Conservation (phyloP, 2,329 filamentous ascomycete species). For the Diaporthe sp. region DNA sequence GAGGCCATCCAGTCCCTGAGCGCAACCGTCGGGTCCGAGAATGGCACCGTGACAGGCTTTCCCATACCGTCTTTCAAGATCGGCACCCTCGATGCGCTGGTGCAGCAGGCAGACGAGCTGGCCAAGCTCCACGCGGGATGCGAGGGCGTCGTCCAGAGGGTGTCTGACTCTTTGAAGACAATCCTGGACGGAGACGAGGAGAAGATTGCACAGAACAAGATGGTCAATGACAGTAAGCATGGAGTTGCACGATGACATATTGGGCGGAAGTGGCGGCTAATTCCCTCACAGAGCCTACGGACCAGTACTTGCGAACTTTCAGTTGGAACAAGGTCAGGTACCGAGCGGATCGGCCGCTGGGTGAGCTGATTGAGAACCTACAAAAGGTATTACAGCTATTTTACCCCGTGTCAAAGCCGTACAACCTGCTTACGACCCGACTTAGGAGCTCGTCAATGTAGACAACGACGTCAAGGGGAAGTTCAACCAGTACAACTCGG, state of each 20-base stretch:
- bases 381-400: constrained; percentile 76
- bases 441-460: constrained; percentile 86
- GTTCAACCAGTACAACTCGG: constrained; percentile 92
- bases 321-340: constrained; percentile 99
- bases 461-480: constrained; percentile 97
- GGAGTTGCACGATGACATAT: background rate
- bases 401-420: background rate
- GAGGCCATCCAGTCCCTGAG: constrained; percentile 85
- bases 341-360: constrained; percentile 89
- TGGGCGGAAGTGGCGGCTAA: constrained; percentile 30
- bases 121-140: constrained; percentile 87
- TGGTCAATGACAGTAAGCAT: constrained; percentile 89
- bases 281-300: constrained; percentile 82
- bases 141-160: constrained; percentile 87
- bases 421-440: constrained; percentile 13
- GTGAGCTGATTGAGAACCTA: constrained; percentile 87
- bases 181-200: constrained; percentile 89
- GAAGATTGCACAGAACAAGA: constrained; percentile 88
- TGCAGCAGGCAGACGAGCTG: constrained; percentile 96
- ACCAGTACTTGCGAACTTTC: constrained; percentile 91
- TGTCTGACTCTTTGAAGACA: constrained; percentile 85
- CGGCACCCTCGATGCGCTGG: constrained; percentile 92
- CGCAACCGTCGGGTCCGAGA: constrained; percentile 79
- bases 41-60: constrained; percentile 83
- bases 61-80: constrained; percentile 96